phyloP scores from a whole-genome alignment of 2,329 filamentous ascomycete species.

The Aspergillus sp. region DNA sequence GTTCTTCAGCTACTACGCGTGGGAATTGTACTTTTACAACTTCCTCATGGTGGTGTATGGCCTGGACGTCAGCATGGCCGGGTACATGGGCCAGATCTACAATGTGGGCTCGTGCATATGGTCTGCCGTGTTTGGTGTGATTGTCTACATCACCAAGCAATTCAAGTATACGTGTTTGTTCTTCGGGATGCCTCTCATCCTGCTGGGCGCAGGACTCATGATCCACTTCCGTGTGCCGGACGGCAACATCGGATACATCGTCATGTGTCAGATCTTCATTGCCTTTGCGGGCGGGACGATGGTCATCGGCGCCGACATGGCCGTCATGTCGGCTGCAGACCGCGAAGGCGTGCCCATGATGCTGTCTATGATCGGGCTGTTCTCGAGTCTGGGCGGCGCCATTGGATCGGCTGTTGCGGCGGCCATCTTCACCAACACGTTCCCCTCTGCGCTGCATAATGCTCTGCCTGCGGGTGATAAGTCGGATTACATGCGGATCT shows the following conservation, averaged over 20 bases:
- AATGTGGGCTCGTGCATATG: conserved; percentile 53
- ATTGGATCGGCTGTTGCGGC: conserved; percentile 27
- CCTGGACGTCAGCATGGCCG: conserved; percentile 37
- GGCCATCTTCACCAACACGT: conserved; percentile 55
- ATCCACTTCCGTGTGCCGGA: conserved; percentile 51
- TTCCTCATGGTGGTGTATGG: conserved; percentile 52
- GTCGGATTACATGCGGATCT: conserved; percentile 16
- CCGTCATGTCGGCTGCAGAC: conserved; percentile 52
- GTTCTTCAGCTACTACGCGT: conserved; percentile 49
- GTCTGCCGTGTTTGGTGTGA: conserved; percentile 44
- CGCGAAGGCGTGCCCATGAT: conserved; percentile 51
- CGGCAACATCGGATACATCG: conserved; percentile 45
- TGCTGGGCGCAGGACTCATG: conserved; percentile 52
- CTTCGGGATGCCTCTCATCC: conserved; percentile 48
- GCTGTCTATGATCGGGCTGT: conserved; percentile 32
- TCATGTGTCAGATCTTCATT: conserved; percentile 55
- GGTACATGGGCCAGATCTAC: conserved; percentile 48
- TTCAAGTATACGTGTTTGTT: conserved; percentile 51
- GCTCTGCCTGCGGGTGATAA: conserved; percentile 38
- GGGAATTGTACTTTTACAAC: conserved; percentile 51
- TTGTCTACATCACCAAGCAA: conserved; percentile 46
- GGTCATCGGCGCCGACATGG: conserved; percentile 53
- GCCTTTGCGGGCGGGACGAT: conserved; percentile 51
- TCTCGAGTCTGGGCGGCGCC: conserved; percentile 29
- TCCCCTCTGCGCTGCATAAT: conserved; percentile 42